These are phyloP conservation scores for Naganishia vaughanmartiniae DNA, from an alignment of 768 basidiomycete genomes.

Conservation along the genomic window DNA sequence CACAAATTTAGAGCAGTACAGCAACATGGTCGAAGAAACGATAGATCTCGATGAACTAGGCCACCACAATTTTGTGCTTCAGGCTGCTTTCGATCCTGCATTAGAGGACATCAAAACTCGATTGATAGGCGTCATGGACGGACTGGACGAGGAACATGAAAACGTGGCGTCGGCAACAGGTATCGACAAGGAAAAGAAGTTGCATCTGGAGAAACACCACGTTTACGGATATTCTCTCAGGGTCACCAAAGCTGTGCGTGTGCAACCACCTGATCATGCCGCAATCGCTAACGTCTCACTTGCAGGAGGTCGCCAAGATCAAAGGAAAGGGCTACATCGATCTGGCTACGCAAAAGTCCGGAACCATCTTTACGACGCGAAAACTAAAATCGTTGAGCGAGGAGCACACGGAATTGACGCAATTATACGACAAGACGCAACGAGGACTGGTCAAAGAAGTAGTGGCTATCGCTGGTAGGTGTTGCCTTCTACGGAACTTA, in stretches of 20 bases:
- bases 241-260: constrained; percentile 78
- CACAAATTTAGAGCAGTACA: constrained; percentile 68
- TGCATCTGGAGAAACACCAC: constrained; percentile 87
- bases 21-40: constrained; percentile 93
- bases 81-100: constrained; percentile 79
- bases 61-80: constrained; percentile 80
- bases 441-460: constrained; percentile 83
- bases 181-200: constrained; percentile 86
- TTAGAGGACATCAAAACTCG: constrained; percentile 68
- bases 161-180: constrained; percentile 67
- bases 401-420: constrained; percentile 66
- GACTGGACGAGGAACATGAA: constrained; percentile 76
- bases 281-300: not conserved
- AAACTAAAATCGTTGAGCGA: constrained; percentile 68
- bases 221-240: constrained; percentile 90
- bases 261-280: not conserved
- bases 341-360: constrained; percentile 77
- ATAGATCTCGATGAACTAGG: constrained; percentile 79
- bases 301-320: constrained; percentile 75
- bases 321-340: constrained; percentile 72
- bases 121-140: constrained; percentile 70
- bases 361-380: constrained; percentile 82
- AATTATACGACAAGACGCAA: constrained; percentile 73
- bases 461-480: constrained; percentile 81
- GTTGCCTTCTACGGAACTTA: not conserved